phyloP scores from a whole-genome alignment of 169 alveolate species.

The Plasmodium sp. region DNA sequence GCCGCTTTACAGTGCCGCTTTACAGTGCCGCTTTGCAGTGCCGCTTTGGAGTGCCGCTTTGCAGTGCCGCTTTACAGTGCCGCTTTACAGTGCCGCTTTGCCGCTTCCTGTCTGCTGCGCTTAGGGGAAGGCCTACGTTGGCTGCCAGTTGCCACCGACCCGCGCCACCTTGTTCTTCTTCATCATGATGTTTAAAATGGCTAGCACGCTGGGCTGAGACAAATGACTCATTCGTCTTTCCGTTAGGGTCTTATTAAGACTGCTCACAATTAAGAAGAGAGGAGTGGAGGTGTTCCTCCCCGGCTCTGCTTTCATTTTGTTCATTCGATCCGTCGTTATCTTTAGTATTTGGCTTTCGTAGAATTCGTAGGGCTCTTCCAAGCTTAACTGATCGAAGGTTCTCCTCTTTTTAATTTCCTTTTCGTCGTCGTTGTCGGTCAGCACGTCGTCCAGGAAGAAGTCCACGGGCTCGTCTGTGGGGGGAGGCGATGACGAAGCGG shows the following conservation, averaged over 20 bases:
- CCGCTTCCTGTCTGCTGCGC: neutral
- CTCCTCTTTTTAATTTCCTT: conserved; percentile 24
- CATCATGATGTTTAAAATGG: conserved; percentile 57
- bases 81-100: neutral
- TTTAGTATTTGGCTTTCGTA: conserved; percentile 44
- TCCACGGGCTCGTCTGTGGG: conserved; percentile 46
- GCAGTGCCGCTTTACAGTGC: too few species aligned
- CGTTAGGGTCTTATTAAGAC: conserved; percentile 26
- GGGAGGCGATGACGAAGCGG: neutral
- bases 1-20: too few species aligned
- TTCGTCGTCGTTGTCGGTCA: conserved; percentile 44
- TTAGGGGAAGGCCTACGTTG: neutral
- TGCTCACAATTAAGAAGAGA: conserved; percentile 35
- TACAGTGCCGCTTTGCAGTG: too few species aligned
- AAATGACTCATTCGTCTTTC: conserved; percentile 9
- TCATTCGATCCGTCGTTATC: conserved; percentile 51
- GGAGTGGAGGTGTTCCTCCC: conserved; percentile 70
- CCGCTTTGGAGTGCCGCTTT: too few species aligned
- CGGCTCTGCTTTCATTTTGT: conserved; percentile 63
- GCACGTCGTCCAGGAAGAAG: conserved; percentile 46
- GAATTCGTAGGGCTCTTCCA: conserved; percentile 66
- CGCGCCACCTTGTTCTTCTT: conserved; percentile 40
- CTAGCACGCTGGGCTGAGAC: conserved; percentile 36
- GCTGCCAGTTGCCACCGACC: conserved; percentile 72
- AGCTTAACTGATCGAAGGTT: conserved; percentile 39